phyloP scores from a whole-genome alignment of 306 rosid species.

The Amphicarpaea edgeworthii region DNA sequence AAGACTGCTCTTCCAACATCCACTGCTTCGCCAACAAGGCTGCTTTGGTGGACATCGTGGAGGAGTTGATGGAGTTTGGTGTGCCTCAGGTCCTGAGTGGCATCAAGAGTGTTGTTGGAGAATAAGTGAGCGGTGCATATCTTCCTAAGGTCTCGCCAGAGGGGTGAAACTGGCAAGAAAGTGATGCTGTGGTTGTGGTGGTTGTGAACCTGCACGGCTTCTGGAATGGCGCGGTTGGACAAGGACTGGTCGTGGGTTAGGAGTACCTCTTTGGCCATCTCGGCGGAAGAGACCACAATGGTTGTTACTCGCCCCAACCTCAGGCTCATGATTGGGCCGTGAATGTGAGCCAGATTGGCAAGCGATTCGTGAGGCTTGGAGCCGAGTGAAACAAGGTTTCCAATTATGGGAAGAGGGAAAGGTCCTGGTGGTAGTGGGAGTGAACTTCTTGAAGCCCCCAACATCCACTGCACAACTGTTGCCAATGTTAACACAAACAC shows the following conservation, averaged over 20 bases:
- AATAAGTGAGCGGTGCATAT: too few species aligned
- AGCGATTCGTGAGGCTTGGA: neutral
- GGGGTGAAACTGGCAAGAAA: too few species aligned
- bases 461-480: too few species aligned
- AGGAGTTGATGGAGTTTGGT: constrained; percentile 5
- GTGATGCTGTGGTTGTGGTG: constrained; percentile 2
- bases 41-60: neutral
- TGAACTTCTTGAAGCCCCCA: too few species aligned
- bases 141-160: too few species aligned
- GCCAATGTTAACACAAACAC: too few species aligned
- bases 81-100: neutral
- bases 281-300: constrained; percentile 45
- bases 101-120: neutral
- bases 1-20: constrained; percentile 41
- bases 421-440: too few species aligned
- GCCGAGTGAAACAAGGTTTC: neutral
- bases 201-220: neutral
- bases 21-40: neutral
- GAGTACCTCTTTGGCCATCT: constrained; percentile 47
- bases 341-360: neutral
- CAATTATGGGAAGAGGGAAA: neutral
- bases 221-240: constrained; percentile 32
- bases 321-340: constrained; percentile 6
- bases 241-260: constrained; percentile 49
- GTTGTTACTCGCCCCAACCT: constrained; percentile 50